Percentiles rank a stretch among this genome's conserved stretches.
These are phyloP conservation scores for Cladosporium sp. DNA, from an alignment of 2,329 filamentous ascomycete genomes.

Conservation along the genomic window DNA sequence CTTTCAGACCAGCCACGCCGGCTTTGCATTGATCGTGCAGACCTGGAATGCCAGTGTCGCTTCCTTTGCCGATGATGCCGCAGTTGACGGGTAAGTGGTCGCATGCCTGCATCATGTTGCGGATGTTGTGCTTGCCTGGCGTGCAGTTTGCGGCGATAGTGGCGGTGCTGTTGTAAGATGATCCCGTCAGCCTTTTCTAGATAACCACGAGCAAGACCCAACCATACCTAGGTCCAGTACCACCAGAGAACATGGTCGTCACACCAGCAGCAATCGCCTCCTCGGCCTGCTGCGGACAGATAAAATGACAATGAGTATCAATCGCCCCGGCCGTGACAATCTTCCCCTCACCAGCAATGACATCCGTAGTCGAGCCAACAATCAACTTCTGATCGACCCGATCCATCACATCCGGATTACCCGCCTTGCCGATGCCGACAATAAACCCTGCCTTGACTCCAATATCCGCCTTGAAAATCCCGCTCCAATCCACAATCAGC, in stretches of 20 bases:
- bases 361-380: slow-evolving; percentile 84
- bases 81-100: slow-evolving; percentile 80
- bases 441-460: slow-evolving; percentile 86
- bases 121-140: slow-evolving; percentile 75
- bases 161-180: no score
- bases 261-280: slow-evolving; percentile 82
- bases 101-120: slow-evolving; percentile 83
- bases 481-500: slow-evolving; percentile 82
- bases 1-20: slow-evolving; percentile 83
- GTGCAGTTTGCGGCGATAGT: slow-evolving; percentile 93
- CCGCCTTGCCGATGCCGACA: slow-evolving; percentile 86
- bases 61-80: slow-evolving; percentile 91
- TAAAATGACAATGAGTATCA: slow-evolving; percentile 89
- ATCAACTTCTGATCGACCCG: slow-evolving; percentile 75
- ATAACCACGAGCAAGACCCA: no score
- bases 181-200: no score
- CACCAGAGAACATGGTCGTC: slow-evolving; percentile 86
- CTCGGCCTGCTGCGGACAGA: slow-evolving; percentile 86
- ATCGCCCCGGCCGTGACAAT: slow-evolving; percentile 89
- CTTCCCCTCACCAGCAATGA: slow-evolving; percentile 83
- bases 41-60: slow-evolving; percentile 67
- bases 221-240: slow-evolving; percentile 88
- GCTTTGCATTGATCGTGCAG: slow-evolving; percentile 77
- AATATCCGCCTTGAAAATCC: slow-evolving; percentile 96
- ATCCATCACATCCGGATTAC: slow-evolving; percentile 96